Evolutionary conservation across 306 rosid species (phyloP).

Genomic region (Quercus dentata): DNA sequence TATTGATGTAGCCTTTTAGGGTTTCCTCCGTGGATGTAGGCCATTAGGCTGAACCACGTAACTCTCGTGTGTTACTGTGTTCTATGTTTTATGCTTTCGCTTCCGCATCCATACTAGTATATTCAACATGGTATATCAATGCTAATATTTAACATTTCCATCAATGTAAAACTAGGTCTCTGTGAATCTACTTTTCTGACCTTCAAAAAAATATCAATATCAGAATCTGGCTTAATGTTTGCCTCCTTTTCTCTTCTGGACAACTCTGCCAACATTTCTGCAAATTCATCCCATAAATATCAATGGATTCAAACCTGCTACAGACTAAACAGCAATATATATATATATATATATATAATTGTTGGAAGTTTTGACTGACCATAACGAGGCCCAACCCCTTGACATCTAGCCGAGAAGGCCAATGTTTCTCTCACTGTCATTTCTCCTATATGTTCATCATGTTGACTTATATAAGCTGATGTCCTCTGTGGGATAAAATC

Average conservation of each 20-base stretch:
- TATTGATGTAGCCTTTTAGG: too few species aligned
- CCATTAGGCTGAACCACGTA: too few species aligned
- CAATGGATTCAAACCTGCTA: background rate
- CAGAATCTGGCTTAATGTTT: conserved; percentile 85
- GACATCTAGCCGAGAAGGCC: conserved; percentile 88
- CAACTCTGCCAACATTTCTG: conserved; percentile 73
- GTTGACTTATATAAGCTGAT: conserved; percentile 78
- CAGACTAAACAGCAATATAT: background rate
- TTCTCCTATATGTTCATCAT: conserved; percentile 84
- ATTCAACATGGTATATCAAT: too few species aligned
- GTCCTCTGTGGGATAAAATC: conserved; percentile 85
- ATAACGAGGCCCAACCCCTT: conserved; percentile 66
- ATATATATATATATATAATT: too few species aligned
- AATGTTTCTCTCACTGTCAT: conserved; percentile 92
- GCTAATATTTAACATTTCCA: too few species aligned
- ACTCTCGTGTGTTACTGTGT: too few species aligned
- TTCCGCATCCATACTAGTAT: too few species aligned
- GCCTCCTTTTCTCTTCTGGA: conserved; percentile 80
- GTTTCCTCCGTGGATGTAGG: too few species aligned
- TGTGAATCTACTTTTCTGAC: conserved; percentile 29
- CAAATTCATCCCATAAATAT: background rate
- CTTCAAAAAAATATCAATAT: conserved; percentile 80
- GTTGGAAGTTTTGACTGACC: conserved; percentile 23
- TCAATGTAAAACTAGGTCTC: too few species aligned
- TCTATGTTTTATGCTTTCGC: too few species aligned